Evolutionary conservation across 345 rosid species (phyloP), one percentile per base, ranked within the genome.

Genomic region (Eucalyptus pauciflora): DNA sequence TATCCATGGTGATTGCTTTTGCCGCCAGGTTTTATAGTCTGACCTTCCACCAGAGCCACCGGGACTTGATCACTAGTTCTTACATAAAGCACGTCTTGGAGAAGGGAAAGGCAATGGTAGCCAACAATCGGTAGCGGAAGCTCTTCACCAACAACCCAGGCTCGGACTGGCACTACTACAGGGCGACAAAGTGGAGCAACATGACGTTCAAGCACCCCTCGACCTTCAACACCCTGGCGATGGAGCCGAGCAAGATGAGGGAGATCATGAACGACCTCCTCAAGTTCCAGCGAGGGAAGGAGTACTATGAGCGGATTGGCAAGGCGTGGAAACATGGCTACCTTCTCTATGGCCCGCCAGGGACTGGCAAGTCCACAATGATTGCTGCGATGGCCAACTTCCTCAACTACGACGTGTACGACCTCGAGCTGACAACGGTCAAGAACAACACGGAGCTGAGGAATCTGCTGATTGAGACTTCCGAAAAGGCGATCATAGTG

Each of bases 241-340:
- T 92, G 93, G 94, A 91, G 45, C 85, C 89, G 11, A 69, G 86
- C 49, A 89, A 88, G 93, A 93, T 91, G 83, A 13, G 89, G 85
- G 92, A 90, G 81, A 92, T 93, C 41, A 88, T 90, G 86, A 87
- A 90, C 10, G 94, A 92, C 85, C 87, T 93, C 27, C 51, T 64
- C 17, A 88, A 89, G 50, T 93, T 93, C 85, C 90, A 86, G 46
- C 67, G 86, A 25, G 91, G 87, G 3, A 87, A 92, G 56, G 92
- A 92, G 43, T 92, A 88, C 37, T 90, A 92, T 62, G 76, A 89
- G 5, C 89, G 90, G 52, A 90, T 92, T 41, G 94, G 94, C 45
- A 91, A 87, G 89, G 93, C 92, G 15, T 93, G 94, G 94, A 93
- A 93, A 48, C 87, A 93, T 31, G 94, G 94, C 69, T 93, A 91